Base-by-base conservation (phyloP, 1,284 basidiomycete species). In the Trametes sp. region DNA sequence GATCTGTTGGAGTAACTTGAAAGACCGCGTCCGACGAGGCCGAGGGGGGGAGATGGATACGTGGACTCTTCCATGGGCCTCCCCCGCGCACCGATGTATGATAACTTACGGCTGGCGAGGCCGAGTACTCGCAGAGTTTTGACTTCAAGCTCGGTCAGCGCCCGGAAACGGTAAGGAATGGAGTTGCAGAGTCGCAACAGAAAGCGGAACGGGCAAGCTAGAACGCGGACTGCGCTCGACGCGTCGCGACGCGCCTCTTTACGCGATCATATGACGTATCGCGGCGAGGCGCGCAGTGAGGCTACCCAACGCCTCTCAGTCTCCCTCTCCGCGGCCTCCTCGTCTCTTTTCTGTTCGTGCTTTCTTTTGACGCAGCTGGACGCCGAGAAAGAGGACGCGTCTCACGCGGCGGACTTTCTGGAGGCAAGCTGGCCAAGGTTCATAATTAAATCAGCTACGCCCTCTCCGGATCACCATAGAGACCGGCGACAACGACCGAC, bases 1-100 rank as follows among this genome's bases (percentile, higher is more conserved):
- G 93, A 93, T 67, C 79, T 93, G 53, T 36, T 70, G n/a, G 64
- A 67, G 41, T 58, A 53, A 24, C 13, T 42, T 33, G 46, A 19
- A 48, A 50, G 28, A 6, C 21, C 23, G 51, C 54, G 23, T 33
- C 49, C 45, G 55, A 41, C 13, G 51, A 52, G 19, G 45, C 50
- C 51, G 61, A 57, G 21, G 36, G 33, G 26, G 38, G 23, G 21
- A 28, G 24, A n/a, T 29, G 46, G 46, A 41, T 29, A 14, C 31
- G 31, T 24, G 24, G 42, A 45, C 14, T 14, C 7, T 45, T 45
- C 42, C 21, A 45, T 45, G 21, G 8, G 21, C 42, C 24, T 10
- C 10, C 21, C n/a, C 21, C 14, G 21, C 21, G 42, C 42, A 6
- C 28, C 35, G 33, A 53, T 59, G 58, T 59, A 59, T n/a, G 11